Evolutionary conservation across 2,329 filamentous ascomycete species (phyloP), one percentile per base, ranked within the genome.

Genomic region (Talaromyces amestolkiae): DNA sequence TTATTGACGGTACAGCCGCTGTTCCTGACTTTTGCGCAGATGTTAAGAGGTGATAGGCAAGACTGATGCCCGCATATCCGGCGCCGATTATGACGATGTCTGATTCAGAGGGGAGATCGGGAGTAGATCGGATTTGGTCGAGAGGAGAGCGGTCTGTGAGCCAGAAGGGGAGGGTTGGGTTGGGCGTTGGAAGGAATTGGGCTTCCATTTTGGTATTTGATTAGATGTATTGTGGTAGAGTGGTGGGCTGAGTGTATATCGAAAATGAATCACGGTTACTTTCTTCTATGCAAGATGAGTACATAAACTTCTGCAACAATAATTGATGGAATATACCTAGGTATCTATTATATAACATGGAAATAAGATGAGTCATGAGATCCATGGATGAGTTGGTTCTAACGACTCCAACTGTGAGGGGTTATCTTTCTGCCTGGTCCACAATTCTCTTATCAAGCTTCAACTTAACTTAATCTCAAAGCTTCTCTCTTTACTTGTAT

Each of bases 71-170:
- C 4, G 82, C 75, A 63, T 79, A 82, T 0, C 83, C 83, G 15
- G 80, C 78, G 0, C 82, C 83, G 9, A 84, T 76, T 43, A 85
- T 79, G 17, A 79, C 75, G 60, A 85, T 77, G 54, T 84, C 81
- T 35, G 74, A 76, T 35, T 78, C 65, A 0, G 68, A 53, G 0
- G 82, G 82, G 0, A 84, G 69, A 2, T 75, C 69, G 8, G 75
- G 70, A 1, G 78, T 80, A 31, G 74, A 78, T 6, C 79, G 76
- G 66, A 78, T 73, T 59, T 79, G 69, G 65, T 80, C 77, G 0
- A 84, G 72, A 2, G 73, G 67, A 61, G 81, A 74, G 2, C 73
- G 73, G 19, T 78, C 67, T 13, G 72, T 73, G 22, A 78, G 76
- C 83, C 82, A 84, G 69, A 81, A 83, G 35, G 65, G 67, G 7